phyloP scores from a whole-genome alignment of 2,329 filamentous ascomycete species.

The Pseudogymnoascus sp. region DNA sequence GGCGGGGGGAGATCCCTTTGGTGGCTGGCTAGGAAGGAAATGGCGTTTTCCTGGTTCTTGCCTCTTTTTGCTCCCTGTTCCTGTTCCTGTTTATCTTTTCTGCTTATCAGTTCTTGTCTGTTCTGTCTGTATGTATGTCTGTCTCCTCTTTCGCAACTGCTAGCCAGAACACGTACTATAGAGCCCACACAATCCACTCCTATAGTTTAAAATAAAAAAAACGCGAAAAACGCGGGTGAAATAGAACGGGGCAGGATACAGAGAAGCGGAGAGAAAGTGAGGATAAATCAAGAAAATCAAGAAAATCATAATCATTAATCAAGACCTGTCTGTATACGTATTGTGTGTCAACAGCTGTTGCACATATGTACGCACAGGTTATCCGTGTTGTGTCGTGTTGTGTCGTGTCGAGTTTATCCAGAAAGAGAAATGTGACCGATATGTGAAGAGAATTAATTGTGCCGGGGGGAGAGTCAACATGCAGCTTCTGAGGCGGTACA shows the following conservation, averaged over 20 bases:
- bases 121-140: not conserved
- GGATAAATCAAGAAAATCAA: not conserved
- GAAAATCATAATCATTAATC: not conserved
- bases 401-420: not conserved
- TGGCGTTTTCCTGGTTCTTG: not conserved
- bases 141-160: not conserved
- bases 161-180: not conserved
- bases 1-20: not conserved
- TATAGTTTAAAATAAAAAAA: not conserved
- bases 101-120: not conserved
- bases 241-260: not conserved
- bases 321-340: too few species aligned
- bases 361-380: not conserved
- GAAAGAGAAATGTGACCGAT: not conserved
- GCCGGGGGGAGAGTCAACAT: not conserved
- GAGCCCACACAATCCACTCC: not conserved
- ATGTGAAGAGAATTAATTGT: constrained; percentile 1
- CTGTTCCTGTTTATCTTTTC: not conserved
- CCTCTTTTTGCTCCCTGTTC: too few species aligned
- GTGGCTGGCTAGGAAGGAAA: not conserved
- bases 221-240: not conserved
- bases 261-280: not conserved
- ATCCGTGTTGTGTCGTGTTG: not conserved
- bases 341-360: not conserved
- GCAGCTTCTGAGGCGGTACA: not conserved